A percentile compares a stretch with the other conserved stretches of the same genome.
These are phyloP conservation scores for Lupinus albus DNA, from an alignment of 306 rosid species.

Conservation along the genomic window DNA sequence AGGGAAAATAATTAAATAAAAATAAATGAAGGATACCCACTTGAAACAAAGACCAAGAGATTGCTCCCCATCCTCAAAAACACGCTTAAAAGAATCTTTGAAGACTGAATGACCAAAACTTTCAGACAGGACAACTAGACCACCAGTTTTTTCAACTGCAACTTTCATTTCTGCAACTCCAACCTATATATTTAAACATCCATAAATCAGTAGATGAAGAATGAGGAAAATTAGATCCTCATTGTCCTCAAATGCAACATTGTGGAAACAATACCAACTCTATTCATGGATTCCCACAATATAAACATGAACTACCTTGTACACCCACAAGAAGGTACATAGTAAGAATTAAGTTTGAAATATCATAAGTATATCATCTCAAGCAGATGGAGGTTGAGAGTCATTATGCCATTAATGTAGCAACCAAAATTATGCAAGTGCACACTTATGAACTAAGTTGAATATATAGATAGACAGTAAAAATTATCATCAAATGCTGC, in stretches of 20 bases:
- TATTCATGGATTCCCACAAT: too few species aligned
- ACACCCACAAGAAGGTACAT: too few species aligned
- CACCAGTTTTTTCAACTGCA: conserved; percentile 84
- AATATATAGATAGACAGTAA: too few species aligned
- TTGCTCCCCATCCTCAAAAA: conserved; percentile 85
- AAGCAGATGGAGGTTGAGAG: too few species aligned
- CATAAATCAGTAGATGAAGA: conserved; percentile 21
- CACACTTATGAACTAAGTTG: too few species aligned
- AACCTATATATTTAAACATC: conserved; percentile 58
- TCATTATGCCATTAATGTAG: too few species aligned
- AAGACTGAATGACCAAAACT: conserved; percentile 94
- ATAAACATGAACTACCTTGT: too few species aligned
- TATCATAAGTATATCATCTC: too few species aligned
- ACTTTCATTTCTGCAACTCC: conserved; percentile 96
- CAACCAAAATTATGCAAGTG: too few species aligned
- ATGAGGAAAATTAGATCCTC: conserved; percentile 8
- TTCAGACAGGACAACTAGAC: conserved; percentile 85
- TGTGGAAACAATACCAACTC: not conserved
- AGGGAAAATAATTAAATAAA: not conserved
- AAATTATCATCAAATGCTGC: too few species aligned
- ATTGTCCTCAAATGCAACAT: conserved; percentile 20
- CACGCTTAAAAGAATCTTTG: conserved; percentile 87
- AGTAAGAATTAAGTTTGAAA: not conserved
- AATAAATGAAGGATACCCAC: conserved; percentile 53
- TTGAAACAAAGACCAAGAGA: conserved; percentile 92